Evolutionary conservation across 2,329 filamentous ascomycete genomes (phyloP), one percentile per base, ranked within the genome.

Genomic region (Ophiostoma pallidulum): DNA sequence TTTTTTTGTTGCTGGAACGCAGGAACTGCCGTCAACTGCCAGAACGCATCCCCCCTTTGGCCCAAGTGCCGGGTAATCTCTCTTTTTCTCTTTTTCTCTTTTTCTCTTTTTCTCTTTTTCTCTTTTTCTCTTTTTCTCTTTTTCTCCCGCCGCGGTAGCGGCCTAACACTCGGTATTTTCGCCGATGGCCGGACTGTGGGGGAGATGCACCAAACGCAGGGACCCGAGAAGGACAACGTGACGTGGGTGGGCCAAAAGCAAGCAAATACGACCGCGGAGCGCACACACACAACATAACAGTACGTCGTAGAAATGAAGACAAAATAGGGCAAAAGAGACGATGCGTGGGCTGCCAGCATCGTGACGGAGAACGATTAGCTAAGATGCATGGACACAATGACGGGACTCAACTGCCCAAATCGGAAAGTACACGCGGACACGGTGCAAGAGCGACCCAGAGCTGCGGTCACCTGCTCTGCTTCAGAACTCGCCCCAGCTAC

Each of bases 371-470:
- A 22, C 9, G 16, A 39, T 38, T 39, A 24, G 35, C 43, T 31
- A 45, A 45, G n/a, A n/a, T n/a, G n/a, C n/a, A n/a, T n/a, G n/a
- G n/a, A n/a, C n/a, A n/a, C n/a, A 38, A 8, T 8, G 33, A 29
- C 32, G 41, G 47, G 41, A 45, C 42, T 19, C 37, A 37, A 35
- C 41, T 49, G 47, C 41, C 43, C 7, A 16, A 42, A 42, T 26
- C 24, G 43, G 43, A 41, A 47, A 46, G 33, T 40, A 46, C 31
- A 47, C 35, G 39, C 48, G 42, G 42, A n/a, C n/a, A n/a, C n/a
- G n/a, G n/a, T n/a, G 36, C 41, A 37, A 37, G 33, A 12, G 28
- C 33, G 39, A 42, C 45, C 28, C 41, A 35, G 20, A 28, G 6
- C 24, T 10, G 6, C n/a, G n/a, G n/a, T n/a, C n/a, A n/a, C n/a